phyloP scores from a whole-genome alignment of 116 monocot species.

The Cymodocea nodosa region DNA sequence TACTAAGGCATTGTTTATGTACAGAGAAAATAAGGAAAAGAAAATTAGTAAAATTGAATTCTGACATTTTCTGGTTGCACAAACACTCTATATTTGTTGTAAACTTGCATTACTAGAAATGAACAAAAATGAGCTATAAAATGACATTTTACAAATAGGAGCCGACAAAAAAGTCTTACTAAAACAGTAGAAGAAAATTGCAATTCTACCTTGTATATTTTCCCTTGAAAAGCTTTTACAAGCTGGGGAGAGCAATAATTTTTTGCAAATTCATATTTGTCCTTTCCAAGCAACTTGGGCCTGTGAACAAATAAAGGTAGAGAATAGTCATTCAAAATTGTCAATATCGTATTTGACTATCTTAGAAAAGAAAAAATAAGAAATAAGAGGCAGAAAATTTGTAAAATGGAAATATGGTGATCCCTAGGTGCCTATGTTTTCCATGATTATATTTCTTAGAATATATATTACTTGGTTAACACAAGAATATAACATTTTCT shows the following conservation, averaged over 20 bases:
- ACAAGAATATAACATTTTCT: too few relatives aligned
- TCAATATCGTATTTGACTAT: neutral
- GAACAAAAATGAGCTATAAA: neutral
- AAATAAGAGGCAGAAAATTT: neutral
- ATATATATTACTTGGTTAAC: too few relatives aligned
- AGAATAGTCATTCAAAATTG: neutral
- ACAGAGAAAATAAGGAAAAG: too few relatives aligned
- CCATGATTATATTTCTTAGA: too few relatives aligned
- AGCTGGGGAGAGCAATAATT: constrained; percentile 59
- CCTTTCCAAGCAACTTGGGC: constrained; percentile 75
- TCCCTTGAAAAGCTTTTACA: constrained; percentile 43
- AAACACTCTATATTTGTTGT: too few relatives aligned
- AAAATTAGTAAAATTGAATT: too few relatives aligned
- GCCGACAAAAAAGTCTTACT: neutral
- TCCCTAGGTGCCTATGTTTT: too few relatives aligned
- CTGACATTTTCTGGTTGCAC: too few relatives aligned
- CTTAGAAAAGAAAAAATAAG: too few relatives aligned
- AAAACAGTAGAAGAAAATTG: neutral
- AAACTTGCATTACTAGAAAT: too few relatives aligned
- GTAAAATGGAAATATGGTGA: neutral
- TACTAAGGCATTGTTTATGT: too few relatives aligned
- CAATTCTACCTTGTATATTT: constrained; percentile 38
- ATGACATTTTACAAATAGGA: too few relatives aligned
- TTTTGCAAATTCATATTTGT: constrained; percentile 95
- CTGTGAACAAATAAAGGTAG: constrained; percentile 16